phyloP scores from a whole-genome alignment of 2,329 filamentous ascomycete species.

The Aspergillus viridinutans region DNA sequence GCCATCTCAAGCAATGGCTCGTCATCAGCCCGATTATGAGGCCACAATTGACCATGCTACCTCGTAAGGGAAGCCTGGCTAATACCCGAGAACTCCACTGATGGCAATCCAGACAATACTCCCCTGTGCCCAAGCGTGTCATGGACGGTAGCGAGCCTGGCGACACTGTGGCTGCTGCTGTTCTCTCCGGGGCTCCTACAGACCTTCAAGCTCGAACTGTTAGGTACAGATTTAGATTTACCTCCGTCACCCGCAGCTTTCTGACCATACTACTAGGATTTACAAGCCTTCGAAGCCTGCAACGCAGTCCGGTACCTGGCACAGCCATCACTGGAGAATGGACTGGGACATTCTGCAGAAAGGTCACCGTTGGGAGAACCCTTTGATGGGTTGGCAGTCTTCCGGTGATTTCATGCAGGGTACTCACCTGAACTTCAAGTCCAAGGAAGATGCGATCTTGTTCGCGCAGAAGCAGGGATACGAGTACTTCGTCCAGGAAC shows the following conservation, averaged over 20 bases:
- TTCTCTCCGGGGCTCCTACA: slow-evolving; percentile 85
- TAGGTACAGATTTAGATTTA: slow-evolving; percentile 56
- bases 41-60: slow-evolving; percentile 81
- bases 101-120: slow-evolving; percentile 65
- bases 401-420: slow-evolving; percentile 94
- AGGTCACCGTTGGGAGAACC: slow-evolving; percentile 97
- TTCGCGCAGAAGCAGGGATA: slow-evolving; percentile 99
- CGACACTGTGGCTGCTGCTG: slow-evolving; percentile 70
- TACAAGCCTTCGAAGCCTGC: slow-evolving; percentile 90
- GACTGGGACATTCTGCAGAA: slow-evolving; percentile 94
- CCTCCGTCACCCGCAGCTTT: not conserved
- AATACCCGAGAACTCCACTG: slow-evolving; percentile 15
- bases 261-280: slow-evolving; percentile 58
- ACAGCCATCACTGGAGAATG: slow-evolving; percentile 85
- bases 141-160: slow-evolving; percentile 86
- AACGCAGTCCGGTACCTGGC: slow-evolving; percentile 89
- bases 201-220: slow-evolving; percentile 93
- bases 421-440: slow-evolving; percentile 82
- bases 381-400: slow-evolving; percentile 97
- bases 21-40: slow-evolving; percentile 76
- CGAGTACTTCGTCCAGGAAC: slow-evolving; percentile 98
- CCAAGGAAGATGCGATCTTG: slow-evolving; percentile 87
- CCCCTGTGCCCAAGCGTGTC: slow-evolving; percentile 80
- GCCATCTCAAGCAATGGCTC: slow-evolving; percentile 48
- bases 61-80: slow-evolving; percentile 59